phyloP scores from a whole-genome alignment of 257 asterid genomes.

The Penstemon eatonii region DNA sequence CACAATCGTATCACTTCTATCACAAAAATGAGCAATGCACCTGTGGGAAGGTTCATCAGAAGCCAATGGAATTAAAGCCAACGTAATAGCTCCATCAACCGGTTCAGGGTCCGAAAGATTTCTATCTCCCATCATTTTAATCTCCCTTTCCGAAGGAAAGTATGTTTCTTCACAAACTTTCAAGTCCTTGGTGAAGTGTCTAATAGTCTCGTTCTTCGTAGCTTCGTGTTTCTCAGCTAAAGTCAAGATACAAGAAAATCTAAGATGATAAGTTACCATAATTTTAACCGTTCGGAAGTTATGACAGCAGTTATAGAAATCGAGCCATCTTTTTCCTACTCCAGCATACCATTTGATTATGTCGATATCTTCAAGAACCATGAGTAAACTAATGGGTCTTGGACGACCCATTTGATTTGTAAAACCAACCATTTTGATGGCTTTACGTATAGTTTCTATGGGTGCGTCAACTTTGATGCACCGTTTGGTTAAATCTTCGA shows the following conservation, averaged over 20 bases:
- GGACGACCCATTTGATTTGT: conserved; percentile 97
- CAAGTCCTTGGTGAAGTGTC: conserved; percentile 82
- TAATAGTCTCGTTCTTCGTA: conserved; percentile 65
- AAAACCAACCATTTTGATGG: conserved; percentile 64
- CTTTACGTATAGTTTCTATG: conserved; percentile 56
- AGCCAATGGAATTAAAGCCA: conserved; percentile 67
- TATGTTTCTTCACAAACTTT: conserved; percentile 43
- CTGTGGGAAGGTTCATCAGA: conserved; percentile 56
- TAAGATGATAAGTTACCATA: conserved; percentile 66
- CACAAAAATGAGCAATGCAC: conserved; percentile 78
- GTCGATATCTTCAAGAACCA: conserved; percentile 77
- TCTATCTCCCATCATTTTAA: conserved; percentile 75
- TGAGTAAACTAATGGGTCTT: conserved; percentile 70
- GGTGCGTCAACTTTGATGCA: conserved; percentile 82
- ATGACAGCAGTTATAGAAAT: conserved; percentile 80
- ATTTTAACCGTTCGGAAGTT: conserved; percentile 72
- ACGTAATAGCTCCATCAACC: conserved; percentile 64
- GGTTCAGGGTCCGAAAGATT: conserved; percentile 71
- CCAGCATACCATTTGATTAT: conserved; percentile 94
- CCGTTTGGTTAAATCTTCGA: conserved; percentile 68
- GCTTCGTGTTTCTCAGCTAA: conserved; percentile 91
- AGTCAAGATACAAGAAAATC: conserved; percentile 85
- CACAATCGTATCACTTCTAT: conserved; percentile 47
- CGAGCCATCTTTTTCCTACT: conserved; percentile 85
- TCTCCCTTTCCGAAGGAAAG: conserved; percentile 85